Evolutionary conservation across 768 basidiomycete genomes (phyloP), one percentile per base, ranked within the genome.

Genomic region (Leccinellum luteum): DNA sequence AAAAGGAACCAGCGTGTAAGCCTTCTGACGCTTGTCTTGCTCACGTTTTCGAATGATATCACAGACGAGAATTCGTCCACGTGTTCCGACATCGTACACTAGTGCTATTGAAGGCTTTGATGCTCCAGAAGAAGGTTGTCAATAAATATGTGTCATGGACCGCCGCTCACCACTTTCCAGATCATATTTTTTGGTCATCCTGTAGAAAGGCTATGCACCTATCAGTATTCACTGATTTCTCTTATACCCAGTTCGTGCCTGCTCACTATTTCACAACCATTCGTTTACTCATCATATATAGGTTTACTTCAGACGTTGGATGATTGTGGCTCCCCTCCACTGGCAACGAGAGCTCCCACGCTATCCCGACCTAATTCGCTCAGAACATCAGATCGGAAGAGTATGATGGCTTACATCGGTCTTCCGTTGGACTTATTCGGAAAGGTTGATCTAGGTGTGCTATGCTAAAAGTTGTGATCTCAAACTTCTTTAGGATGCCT

Each of bases 141-240:
- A 27, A 19, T 44, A 38, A 41, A 32, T 38, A 23, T 15, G n/a
- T 47, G 19, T 54, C 17, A 35, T 55, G 25, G 31, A 38, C 51
- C 64, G 17, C 56, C 47, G 21, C 52, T 65, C 45, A 67, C 38
- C 17, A 14, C 25, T 34, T 27, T 6, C 51, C 67, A 96, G 94
- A 90, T 98, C 57, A 89, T 98, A 87, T 95, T 99, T 73, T 97
- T 84, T 66, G 95, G 95, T 6, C 92, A 96, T 67, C 96, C 96
- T 0, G 96, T 98, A 2, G 97, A 99, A 73, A 86, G 87, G 48
- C 75, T 99, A 19, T 98, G 96, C 75, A 98, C 94, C 25, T 98
- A 93, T 68, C 97, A 99, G 71, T 99, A 99, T 71, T 96, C 94
- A 0, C 79, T 98, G n/a, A 83, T 97, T 48, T 94, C 96, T 0